Evolutionary conservation across 305 asterid genomes (phyloP).

Genomic region (Fraxinus baroniana): DNA sequence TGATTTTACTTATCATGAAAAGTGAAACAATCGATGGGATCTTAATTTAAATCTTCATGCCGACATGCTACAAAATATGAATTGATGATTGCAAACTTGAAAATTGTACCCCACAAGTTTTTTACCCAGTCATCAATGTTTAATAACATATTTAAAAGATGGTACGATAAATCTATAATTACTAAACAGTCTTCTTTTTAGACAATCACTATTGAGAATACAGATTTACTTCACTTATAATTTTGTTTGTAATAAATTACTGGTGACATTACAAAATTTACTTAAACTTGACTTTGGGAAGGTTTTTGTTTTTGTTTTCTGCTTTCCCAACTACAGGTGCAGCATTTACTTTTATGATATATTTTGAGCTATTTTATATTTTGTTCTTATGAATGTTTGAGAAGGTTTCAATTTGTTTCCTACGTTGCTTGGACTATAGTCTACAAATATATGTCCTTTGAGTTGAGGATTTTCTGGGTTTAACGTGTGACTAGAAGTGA

Average conservation of each 20-base stretch:
- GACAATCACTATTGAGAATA: neutral
- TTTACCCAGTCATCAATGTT: neutral
- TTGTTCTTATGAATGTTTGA: neutral
- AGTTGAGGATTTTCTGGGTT: neutral
- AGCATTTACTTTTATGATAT: neutral
- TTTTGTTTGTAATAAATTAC: neutral
- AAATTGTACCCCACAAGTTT: neutral
- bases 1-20: neutral
- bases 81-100: neutral
- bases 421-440: neutral
- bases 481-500: neutral
- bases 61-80: neutral
- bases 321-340: neutral
- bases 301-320: neutral
- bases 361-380: neutral
- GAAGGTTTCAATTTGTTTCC: neutral
- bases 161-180: neutral
- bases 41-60: neutral
- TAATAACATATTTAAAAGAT: neutral
- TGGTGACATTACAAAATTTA: neutral
- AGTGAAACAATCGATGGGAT: neutral
- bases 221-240: neutral
- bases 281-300: neutral
- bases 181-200: neutral
- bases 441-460: neutral